Evolutionary conservation across 176 grass and related monocot species (phyloP).

Genomic region (Bromus sterilis): DNA sequence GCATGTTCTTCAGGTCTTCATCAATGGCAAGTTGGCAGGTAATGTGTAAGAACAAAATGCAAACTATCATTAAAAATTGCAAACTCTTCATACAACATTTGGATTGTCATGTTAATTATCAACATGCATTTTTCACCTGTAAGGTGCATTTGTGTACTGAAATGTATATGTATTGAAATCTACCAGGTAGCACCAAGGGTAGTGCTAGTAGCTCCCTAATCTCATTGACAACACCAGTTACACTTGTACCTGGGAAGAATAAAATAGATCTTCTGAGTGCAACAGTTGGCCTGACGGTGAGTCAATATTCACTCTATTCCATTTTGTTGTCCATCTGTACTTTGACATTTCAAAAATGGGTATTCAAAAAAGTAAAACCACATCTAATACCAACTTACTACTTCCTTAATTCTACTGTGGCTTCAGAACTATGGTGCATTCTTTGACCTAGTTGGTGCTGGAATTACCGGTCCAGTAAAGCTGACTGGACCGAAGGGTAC

Average conservation of each 20-base stretch:
- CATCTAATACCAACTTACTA: neutral
- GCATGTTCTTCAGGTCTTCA: conserved; percentile 78
- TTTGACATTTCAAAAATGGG: neutral
- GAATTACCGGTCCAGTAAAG: conserved; percentile 86
- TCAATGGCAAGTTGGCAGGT: conserved; percentile 86
- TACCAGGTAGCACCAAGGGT: conserved; percentile 54
- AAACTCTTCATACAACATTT: neutral
- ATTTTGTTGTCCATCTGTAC: neutral
- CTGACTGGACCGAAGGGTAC: conserved; percentile 54
- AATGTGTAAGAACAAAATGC: conserved; percentile 3
- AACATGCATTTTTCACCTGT: neutral
- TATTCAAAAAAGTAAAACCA: neutral
- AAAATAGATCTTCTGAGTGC: conserved; percentile 94
- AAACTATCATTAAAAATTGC: no score
- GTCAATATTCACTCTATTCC: conserved; percentile 5
- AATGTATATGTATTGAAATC: conserved; percentile 17
- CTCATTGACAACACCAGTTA: conserved; percentile 47
- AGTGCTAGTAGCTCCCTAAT: conserved; percentile 45
- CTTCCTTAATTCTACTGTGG: neutral
- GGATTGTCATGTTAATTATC: neutral
- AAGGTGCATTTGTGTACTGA: conserved; percentile 10
- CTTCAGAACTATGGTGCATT: conserved; percentile 93
- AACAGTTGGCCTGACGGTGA: conserved; percentile 87
- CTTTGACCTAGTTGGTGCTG: conserved; percentile 86
- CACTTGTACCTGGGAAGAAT: conserved; percentile 69